Evolutionary conservation across 169 alveolate species (phyloP).

Genomic region (Cryptosporidium viatorum): DNA sequence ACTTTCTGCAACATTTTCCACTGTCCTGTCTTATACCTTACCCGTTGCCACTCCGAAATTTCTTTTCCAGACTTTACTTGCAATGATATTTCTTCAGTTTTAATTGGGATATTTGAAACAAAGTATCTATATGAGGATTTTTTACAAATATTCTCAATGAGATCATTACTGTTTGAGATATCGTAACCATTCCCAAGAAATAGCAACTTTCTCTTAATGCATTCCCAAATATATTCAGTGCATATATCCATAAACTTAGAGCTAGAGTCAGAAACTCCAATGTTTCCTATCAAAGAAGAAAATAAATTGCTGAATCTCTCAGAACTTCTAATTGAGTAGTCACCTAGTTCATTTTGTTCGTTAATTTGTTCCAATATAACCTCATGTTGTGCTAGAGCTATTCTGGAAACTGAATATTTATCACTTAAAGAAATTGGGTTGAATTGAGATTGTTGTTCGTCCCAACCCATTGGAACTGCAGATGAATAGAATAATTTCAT

Average conservation of each 20-base stretch:
- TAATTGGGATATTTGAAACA: slow-evolving; percentile 19
- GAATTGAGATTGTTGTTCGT: slow-evolving; percentile 51
- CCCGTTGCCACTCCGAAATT: slow-evolving; percentile 45
- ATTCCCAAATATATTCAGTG: slow-evolving; percentile 46
- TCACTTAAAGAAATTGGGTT: slow-evolving; percentile 19
- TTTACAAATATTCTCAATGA: slow-evolving; percentile 26
- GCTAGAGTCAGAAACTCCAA: slow-evolving; percentile 38
- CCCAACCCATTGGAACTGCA: slow-evolving; percentile 71
- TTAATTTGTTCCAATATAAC: slow-evolving; percentile 37
- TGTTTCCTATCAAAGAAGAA: not conserved
- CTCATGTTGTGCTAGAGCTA: slow-evolving; percentile 55
- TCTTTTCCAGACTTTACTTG: slow-evolving; percentile 1
- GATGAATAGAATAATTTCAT: slow-evolving; percentile 44
- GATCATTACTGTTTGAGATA: slow-evolving; percentile 35
- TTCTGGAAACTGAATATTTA: slow-evolving; percentile 42
- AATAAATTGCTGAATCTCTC: slow-evolving; percentile 17
- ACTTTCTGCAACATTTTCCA: slow-evolving; percentile 46
- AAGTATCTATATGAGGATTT: slow-evolving; percentile 55
- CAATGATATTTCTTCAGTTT: not conserved
- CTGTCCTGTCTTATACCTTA: slow-evolving; percentile 42
- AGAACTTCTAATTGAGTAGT: slow-evolving; percentile 26
- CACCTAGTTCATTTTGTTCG: slow-evolving; percentile 43
- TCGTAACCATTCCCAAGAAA: slow-evolving; percentile 57
- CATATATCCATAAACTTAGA: slow-evolving; percentile 47
- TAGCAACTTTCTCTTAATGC: slow-evolving; percentile 24